Percentiles rank a stretch among this genome's conserved stretches.
Conservation (phyloP, 257 asterid species). For the Solanum appendiculatum region DNA sequence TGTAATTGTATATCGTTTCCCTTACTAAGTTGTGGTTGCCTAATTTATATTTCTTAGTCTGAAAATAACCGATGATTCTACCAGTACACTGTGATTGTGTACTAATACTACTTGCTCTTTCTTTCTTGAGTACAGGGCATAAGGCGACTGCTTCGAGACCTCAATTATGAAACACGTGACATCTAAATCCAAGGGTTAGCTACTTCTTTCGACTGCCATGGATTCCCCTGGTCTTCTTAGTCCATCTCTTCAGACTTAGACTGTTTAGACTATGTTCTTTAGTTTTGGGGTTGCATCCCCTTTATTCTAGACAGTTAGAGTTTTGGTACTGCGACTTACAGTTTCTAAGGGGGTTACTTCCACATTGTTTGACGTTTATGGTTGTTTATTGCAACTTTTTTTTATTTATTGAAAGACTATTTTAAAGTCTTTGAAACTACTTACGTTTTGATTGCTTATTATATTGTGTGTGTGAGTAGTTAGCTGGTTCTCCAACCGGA, state of each 20-base stretch:
- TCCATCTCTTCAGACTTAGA: background rate
- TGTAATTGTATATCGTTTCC: too few relatives aligned
- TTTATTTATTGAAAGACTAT: background rate
- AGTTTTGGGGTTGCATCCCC: background rate
- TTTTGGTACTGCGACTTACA: background rate
- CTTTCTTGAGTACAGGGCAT: background rate
- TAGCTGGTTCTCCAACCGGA: background rate
- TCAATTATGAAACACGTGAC: background rate
- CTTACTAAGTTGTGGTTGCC: too few relatives aligned
- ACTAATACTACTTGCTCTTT: background rate
- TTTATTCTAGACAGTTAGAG: background rate
- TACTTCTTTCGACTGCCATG: background rate
- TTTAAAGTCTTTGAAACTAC: background rate
- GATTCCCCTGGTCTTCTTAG: background rate
- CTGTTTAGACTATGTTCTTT: background rate
- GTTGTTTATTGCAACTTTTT: background rate
- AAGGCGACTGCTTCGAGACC: background rate
- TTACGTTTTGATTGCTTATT: too few relatives aligned
- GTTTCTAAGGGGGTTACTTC: background rate
- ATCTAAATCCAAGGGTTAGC: background rate
- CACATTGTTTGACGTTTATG: background rate
- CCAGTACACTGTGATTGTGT: background rate
- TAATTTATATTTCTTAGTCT: too few relatives aligned
- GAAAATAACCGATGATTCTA: too few relatives aligned
- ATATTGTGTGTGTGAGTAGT: background rate